phyloP scores from a whole-genome alignment of 2,329 filamentous ascomycete species.

The Pseudogymnoascus sp. region DNA sequence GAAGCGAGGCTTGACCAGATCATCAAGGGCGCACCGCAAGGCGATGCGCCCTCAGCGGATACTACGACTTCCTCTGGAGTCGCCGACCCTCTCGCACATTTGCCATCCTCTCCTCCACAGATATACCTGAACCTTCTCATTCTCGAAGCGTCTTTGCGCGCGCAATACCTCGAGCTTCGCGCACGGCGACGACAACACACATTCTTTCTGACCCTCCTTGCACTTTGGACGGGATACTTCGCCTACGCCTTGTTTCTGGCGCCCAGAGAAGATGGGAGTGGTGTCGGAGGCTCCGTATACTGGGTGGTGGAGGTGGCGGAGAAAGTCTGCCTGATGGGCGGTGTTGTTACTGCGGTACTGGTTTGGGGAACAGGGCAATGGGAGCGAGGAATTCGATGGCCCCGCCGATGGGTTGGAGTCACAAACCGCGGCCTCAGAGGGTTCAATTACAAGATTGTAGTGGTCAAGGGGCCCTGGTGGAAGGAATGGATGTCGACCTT shows the following conservation, averaged over 20 bases:
- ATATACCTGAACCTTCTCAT: conserved; percentile 98
- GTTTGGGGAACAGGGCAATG: conserved; percentile 95
- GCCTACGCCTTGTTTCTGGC: conserved; percentile 86
- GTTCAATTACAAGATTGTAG: conserved; percentile 94
- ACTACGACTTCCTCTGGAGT: conserved; percentile 30
- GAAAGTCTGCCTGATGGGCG: conserved; percentile 86
- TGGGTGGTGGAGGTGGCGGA: conserved; percentile 89
- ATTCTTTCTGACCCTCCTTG: conserved; percentile 77
- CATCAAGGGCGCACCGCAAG: conserved; percentile 78
- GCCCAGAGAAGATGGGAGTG: conserved; percentile 89
- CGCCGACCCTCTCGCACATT: conserved; percentile 31
- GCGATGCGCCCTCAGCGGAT: conserved; percentile 39
- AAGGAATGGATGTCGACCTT: conserved; percentile 66
- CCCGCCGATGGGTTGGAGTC: conserved; percentile 78
- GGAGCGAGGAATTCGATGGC: conserved; percentile 92
- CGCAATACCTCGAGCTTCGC: conserved; percentile 85
- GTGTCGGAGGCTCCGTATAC: conserved; percentile 88
- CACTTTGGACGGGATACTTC: conserved; percentile 75
- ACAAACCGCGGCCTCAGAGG: conserved; percentile 82
- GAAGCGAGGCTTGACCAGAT: conserved; percentile 56
- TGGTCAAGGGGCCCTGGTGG: conserved; percentile 77
- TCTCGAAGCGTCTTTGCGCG: conserved; percentile 85
- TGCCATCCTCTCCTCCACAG: conserved; percentile 32
- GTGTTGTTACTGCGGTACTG: conserved; percentile 75
- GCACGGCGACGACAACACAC: conserved; percentile 85